Conservation (phyloP, 139 green algal genomes). For the Dunaliella primolecta region DNA sequence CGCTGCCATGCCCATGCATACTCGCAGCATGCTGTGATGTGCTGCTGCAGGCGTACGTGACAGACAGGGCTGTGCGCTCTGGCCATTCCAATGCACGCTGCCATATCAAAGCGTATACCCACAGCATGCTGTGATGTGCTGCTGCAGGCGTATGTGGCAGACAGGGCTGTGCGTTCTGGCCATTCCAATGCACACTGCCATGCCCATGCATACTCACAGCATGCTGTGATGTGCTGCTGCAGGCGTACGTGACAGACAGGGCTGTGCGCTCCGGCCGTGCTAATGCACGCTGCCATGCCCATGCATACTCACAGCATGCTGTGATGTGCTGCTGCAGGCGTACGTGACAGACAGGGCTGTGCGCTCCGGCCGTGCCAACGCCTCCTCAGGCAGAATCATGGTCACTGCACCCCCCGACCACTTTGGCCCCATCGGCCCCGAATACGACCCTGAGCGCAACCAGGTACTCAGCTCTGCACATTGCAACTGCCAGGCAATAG, state of each 20-base stretch:
- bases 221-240: no score
- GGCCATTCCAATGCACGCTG: conserved; percentile 86
- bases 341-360: conserved; percentile 28
- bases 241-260: conserved; percentile 24
- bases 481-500: not conserved
- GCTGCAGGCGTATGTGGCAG: conserved; percentile 24
- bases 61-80: conserved; percentile 34
- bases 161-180: conserved; percentile 49
- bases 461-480: conserved; percentile 41
- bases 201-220: no score
- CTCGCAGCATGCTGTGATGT: no score
- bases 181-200: conserved; percentile 86
- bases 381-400: conserved; percentile 82
- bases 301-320: no score
- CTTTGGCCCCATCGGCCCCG: conserved; percentile 91
- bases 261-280: conserved; percentile 66
- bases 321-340: no score
- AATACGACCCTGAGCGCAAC: conserved; percentile 75
- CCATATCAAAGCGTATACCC: no score
- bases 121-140: no score
- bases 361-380: conserved; percentile 82
- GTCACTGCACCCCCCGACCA: conserved; percentile 84
- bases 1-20: no score
- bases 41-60: conserved; percentile 23
- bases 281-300: no score